These are phyloP conservation scores for Nigrograna mackinnonii DNA, from an alignment of 2,329 filamentous ascomycete genomes.

Conservation along the genomic window DNA sequence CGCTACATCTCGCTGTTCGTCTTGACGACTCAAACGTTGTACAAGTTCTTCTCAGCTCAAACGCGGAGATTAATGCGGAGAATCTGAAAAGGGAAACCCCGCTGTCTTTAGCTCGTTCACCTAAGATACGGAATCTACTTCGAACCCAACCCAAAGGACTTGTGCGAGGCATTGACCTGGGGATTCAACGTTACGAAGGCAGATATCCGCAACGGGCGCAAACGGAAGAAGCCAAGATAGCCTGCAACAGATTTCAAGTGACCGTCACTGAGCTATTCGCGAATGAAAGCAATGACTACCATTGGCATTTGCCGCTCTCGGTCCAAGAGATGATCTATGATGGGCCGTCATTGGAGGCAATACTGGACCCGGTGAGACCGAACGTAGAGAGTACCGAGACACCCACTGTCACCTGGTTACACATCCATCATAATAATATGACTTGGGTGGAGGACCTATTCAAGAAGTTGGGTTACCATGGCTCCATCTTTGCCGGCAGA, in stretches of 20 bases:
- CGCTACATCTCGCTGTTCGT: no score
- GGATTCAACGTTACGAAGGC: neutral
- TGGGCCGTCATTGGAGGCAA: neutral
- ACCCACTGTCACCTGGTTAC: constrained; percentile 9
- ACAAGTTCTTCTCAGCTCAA: no score
- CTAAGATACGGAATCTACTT: neutral
- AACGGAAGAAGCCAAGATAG: constrained; percentile 3
- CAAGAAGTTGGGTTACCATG: constrained; percentile 7
- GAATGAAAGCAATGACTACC: constrained; percentile 1
- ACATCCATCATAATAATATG: constrained; percentile 13
- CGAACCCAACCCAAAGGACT: neutral
- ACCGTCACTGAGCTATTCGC: constrained; percentile 9
- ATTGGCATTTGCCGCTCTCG: neutral
- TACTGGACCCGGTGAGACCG: neutral
- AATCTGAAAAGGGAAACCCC: no score
- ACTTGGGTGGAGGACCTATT: constrained; percentile 9
- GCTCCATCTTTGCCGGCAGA: no score
- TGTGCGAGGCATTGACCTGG: no score
- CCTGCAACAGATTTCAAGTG: constrained; percentile 9
- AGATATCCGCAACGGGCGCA: neutral
- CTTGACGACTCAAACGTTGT: neutral
- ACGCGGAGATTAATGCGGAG: no score
- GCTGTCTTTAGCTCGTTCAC: neutral
- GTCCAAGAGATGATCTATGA: neutral
- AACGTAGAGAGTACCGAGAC: constrained; percentile 2